Percentiles rank a stretch among this genome's conserved stretches.
Conservation (phyloP, 176 grass and related monocot genomes). For the barley (Hordeum vulgare) region MorexV3_pseudomolecules_assembly NC_058521.1:3374320-3374819, state of each 20-base stretch:
- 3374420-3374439: slow-evolving; percentile 61
- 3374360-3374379: slow-evolving; percentile 96
- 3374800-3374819: neutral
- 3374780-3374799: neutral
- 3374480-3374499: too few species aligned
- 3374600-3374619: neutral
- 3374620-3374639: neutral
- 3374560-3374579: slow-evolving; percentile 55
- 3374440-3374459: too few species aligned
- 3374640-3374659: neutral
- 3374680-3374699: neutral
- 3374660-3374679: neutral
- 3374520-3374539: slow-evolving; percentile 84
- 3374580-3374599: neutral
- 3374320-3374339: neutral
- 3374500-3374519: neutral
- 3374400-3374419: slow-evolving; percentile 80
- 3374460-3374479: slow-evolving; percentile 19
- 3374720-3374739: neutral
- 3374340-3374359: slow-evolving; percentile 26
- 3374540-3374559: slow-evolving; percentile 92
- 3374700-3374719: neutral
- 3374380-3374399: slow-evolving; percentile 69
- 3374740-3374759: neutral
- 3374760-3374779: neutral